Conservation (phyloP, 495 filamentous ascomycete species). For the Sabuloglossum arenarium region DNA sequence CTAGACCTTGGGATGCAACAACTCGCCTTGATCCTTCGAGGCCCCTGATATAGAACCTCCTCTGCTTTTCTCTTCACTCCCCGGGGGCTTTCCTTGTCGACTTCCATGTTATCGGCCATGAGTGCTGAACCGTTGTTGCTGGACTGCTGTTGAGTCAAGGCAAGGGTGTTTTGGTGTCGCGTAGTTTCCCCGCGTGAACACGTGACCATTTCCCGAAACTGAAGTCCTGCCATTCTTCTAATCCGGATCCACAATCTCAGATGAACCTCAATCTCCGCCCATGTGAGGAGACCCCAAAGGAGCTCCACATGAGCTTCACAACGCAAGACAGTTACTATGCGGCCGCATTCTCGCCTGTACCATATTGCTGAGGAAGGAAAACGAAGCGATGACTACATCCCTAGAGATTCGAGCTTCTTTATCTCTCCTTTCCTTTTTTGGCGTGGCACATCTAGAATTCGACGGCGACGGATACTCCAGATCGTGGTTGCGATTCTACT, state of each 20-base stretch:
- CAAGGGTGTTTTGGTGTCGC: neutral
- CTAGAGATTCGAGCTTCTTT: neutral
- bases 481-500: neutral
- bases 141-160: neutral
- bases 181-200: neutral
- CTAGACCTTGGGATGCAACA: neutral
- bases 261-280: too few relatives aligned
- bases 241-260: too few relatives aligned
- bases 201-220: too few relatives aligned
- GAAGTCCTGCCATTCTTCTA: too few relatives aligned
- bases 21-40: conserved; percentile 6
- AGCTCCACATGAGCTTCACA: neutral
- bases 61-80: conserved; percentile 7
- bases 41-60: neutral
- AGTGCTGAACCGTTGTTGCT: neutral
- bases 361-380: conserved; percentile 2
- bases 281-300: neutral
- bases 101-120: neutral
- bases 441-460: neutral
- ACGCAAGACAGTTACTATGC: neutral
- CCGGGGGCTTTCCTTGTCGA: neutral
- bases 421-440: neutral
- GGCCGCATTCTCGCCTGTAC: neutral
- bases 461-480: neutral
- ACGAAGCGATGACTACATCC: neutral